Evolutionary conservation across 1,284 basidiomycete genomes (phyloP).

Genomic region (Heterobasidion annosum): DNA sequence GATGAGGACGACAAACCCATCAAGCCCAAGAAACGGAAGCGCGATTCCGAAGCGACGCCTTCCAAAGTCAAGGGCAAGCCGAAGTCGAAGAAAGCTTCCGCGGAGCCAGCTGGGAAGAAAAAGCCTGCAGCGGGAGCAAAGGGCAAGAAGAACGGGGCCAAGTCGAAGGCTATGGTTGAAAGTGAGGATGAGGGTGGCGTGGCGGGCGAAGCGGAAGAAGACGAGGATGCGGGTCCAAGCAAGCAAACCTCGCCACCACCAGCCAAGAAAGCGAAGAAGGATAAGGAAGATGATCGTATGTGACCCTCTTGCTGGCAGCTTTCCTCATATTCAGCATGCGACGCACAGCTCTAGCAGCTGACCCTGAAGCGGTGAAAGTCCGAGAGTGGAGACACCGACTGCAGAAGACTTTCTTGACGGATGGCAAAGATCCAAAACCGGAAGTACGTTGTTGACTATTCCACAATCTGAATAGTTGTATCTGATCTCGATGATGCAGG

Average conservation of each 20-base stretch:
- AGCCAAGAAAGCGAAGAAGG: slow-evolving; percentile 56
- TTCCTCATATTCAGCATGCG: slow-evolving; percentile 5
- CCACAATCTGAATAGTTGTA: slow-evolving; percentile 1
- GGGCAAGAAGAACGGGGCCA: slow-evolving; percentile 50
- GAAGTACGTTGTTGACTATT: slow-evolving; percentile 29
- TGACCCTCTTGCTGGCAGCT: slow-evolving; percentile 3
- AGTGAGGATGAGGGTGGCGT: slow-evolving; percentile 58
- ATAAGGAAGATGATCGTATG: slow-evolving; percentile 51
- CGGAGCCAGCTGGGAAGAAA: slow-evolving; percentile 30
- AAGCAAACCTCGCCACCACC: slow-evolving; percentile 50
- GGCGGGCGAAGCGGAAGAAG: slow-evolving; percentile 24
- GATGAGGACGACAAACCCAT: slow-evolving; percentile 30
- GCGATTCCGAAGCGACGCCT: slow-evolving; percentile 31
- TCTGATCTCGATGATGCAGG: slow-evolving; percentile 31
- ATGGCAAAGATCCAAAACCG: slow-evolving; percentile 43
- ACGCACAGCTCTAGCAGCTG: slow-evolving; percentile 35
- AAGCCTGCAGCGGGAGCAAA: slow-evolving; percentile 31
- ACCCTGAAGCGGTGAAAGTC: slow-evolving; percentile 71
- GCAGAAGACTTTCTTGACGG: slow-evolving; percentile 81
- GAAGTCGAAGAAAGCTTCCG: slow-evolving; percentile 55
- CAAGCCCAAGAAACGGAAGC: slow-evolving; percentile 38
- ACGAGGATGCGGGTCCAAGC: slow-evolving; percentile 39
- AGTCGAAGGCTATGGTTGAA: slow-evolving; percentile 60
- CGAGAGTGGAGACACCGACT: slow-evolving; percentile 87
- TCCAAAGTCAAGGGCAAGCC: slow-evolving; percentile 28